Evolutionary conservation across 345 rosid genomes (phyloP).

Genomic region (Anastatica hierochuntica): DNA sequence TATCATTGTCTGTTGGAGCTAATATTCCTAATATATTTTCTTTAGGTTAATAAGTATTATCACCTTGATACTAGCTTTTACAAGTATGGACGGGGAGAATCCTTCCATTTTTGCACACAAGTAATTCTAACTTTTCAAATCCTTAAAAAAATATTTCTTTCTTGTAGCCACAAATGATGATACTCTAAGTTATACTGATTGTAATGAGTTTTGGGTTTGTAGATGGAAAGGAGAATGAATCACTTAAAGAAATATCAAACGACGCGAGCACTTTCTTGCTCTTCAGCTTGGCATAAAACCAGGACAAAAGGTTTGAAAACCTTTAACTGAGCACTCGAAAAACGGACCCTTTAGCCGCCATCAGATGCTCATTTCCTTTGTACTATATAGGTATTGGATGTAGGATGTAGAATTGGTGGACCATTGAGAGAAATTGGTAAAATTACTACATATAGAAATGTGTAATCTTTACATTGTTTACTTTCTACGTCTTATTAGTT

Average conservation of each 20-base stretch:
- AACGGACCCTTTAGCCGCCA: neutral
- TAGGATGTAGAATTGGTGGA: constrained; percentile 99
- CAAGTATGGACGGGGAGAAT: constrained; percentile 98
- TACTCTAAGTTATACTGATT: neutral
- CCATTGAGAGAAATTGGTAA: constrained; percentile 93
- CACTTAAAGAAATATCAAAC: constrained; percentile 80
- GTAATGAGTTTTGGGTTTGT: constrained; percentile 10
- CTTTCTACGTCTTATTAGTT: neutral
- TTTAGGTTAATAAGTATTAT: constrained; percentile 94
- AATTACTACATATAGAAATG: too few species aligned
- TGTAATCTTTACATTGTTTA: neutral
- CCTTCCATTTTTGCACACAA: constrained; percentile 97
- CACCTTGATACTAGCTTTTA: constrained; percentile 95
- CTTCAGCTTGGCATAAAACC: constrained; percentile 84
- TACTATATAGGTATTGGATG: constrained; percentile 71
- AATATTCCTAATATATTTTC: too few species aligned
- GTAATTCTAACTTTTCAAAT: constrained; percentile 17
- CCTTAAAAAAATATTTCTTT: neutral
- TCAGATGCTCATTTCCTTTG: constrained; percentile 11
- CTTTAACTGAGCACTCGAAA: neutral
- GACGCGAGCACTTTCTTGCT: constrained; percentile 95
- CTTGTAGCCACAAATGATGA: neutral
- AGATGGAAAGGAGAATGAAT: constrained; percentile 96
- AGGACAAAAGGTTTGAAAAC: constrained; percentile 61
- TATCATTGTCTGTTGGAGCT: too few species aligned